Evolutionary conservation across 495 filamentous ascomycete genomes (phyloP).

Genomic region (Glutinoglossum americanum): DNA sequence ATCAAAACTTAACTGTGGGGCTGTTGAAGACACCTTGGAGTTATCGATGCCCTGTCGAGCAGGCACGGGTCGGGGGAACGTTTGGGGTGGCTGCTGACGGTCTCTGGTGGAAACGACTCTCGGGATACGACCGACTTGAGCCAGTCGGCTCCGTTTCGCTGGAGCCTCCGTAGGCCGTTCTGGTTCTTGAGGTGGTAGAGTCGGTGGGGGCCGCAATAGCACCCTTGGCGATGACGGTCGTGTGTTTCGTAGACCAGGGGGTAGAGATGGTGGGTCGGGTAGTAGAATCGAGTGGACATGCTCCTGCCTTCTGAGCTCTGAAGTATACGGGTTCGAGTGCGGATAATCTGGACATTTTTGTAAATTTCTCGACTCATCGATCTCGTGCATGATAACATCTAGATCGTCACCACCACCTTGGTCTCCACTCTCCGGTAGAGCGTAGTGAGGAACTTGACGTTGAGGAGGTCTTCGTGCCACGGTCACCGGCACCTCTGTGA

Average conservation of each 20-base stretch:
- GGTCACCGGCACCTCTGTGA: constrained; percentile 22
- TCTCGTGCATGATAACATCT: constrained; percentile 41
- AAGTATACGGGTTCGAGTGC: background rate
- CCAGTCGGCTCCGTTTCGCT: constrained; percentile 26
- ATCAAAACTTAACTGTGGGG: background rate
- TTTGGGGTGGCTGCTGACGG: constrained; percentile 48
- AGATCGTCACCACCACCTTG: constrained; percentile 43
- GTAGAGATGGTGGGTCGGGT: constrained; percentile 3
- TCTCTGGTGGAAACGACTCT: constrained; percentile 55
- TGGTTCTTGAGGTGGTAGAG: background rate
- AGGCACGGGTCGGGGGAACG: background rate
- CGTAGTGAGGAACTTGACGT: constrained; percentile 53
- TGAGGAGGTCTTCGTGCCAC: constrained; percentile 11
- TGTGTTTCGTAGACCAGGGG: background rate
- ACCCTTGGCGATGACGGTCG: constrained; percentile 5
- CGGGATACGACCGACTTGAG: constrained; percentile 79
- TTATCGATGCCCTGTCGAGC: background rate
- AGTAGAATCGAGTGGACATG: constrained; percentile 3
- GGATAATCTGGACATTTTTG: background rate
- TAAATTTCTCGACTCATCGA: constrained; percentile 15
- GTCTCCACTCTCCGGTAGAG: constrained; percentile 54
- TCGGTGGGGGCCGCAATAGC: background rate
- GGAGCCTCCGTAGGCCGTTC: constrained; percentile 9
- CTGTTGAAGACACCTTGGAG: background rate
- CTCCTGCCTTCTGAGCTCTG: background rate